A percentile compares a stretch with the other conserved stretches of the same genome.
Evolutionary conservation across 306 rosid genomes (phyloP).

Genomic region (Glycyrrhiza uralensis): DNA sequence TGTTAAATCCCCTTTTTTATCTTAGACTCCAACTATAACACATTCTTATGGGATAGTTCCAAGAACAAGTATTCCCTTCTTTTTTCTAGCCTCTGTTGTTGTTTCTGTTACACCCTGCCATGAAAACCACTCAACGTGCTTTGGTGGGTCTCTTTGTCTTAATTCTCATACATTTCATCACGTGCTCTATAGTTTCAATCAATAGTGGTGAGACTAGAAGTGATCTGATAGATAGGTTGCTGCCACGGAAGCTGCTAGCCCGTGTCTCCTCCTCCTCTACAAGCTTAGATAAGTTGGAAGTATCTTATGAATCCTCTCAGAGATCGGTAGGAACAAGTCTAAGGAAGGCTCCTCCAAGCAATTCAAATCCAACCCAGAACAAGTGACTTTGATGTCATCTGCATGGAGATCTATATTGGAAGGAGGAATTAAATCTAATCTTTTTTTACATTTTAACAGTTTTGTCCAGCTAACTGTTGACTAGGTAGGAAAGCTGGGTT

Average conservation of each 20-base stretch:
- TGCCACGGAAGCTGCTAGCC: conserved; percentile 47
- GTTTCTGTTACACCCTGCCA: conserved; percentile 32
- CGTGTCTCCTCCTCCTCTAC: conserved; percentile 32
- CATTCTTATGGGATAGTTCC: conserved; percentile 31
- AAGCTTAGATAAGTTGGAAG: conserved; percentile 28
- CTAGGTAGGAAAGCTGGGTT: conserved; percentile 43
- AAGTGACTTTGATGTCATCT: conserved; percentile 31
- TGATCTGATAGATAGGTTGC: conserved; percentile 25
- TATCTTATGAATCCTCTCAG: conserved; percentile 36
- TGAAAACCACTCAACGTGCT: conserved; percentile 48
- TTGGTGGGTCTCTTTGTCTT: conserved; percentile 36
- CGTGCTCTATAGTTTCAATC: conserved; percentile 32
- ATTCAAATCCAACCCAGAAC: conserved; percentile 72
- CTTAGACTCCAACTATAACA: conserved; percentile 13
- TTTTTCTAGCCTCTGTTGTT: conserved; percentile 3
- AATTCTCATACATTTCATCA: conserved; percentile 37
- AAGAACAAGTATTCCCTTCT: conserved; percentile 6
- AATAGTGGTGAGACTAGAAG: conserved; percentile 32
- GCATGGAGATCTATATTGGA: conserved; percentile 29
- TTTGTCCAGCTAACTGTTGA: conserved; percentile 23
- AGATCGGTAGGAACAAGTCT: conserved; percentile 49
- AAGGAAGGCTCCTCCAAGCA: conserved; percentile 59
- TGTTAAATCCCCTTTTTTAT: too few species aligned
- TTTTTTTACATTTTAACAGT: conserved; percentile 41
- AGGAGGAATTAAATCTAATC: conserved; percentile 27